phyloP scores from a whole-genome alignment of 2,329 filamentous ascomycete genomes.

The Byssochlamys sp. region DNA sequence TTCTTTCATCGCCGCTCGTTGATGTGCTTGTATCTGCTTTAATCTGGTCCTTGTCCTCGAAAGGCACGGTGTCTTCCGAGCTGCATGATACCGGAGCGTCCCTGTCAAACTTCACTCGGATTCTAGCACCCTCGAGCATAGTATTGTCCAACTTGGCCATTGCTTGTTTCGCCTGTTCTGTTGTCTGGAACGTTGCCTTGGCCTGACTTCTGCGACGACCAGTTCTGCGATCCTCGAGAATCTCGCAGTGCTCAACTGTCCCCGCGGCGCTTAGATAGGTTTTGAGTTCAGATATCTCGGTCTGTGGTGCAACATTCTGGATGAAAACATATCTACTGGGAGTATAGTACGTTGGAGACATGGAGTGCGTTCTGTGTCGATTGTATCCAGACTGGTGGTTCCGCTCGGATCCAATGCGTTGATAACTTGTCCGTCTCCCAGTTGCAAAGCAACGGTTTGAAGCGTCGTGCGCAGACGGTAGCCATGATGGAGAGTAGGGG shows the following conservation, averaged over 20 bases:
- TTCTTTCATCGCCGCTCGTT: background rate
- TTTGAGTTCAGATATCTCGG: conserved; percentile 20
- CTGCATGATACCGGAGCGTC: conserved; percentile 4
- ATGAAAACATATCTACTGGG: conserved; percentile 13
- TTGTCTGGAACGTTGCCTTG: conserved; percentile 21
- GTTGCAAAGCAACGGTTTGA: background rate
- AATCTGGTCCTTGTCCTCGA: background rate
- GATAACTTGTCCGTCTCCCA: background rate
- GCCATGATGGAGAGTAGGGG: background rate
- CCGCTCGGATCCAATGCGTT: background rate
- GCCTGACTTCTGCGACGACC: conserved; percentile 16
- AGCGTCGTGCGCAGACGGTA: background rate
- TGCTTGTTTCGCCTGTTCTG: conserved; percentile 28
- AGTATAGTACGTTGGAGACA: background rate
- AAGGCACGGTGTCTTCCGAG: conserved; percentile 2
- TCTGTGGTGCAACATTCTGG: conserved; percentile 18
- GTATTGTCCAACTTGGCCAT: conserved; percentile 24
- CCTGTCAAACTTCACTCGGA: conserved; percentile 25
- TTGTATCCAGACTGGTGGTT: background rate
- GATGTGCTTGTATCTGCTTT: background rate
- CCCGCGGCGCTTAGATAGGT: conserved; percentile 20
- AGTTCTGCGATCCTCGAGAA: conserved; percentile 16
- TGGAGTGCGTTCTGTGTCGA: background rate
- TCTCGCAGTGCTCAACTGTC: conserved; percentile 23
- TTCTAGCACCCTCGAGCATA: conserved; percentile 22